phyloP scores from a whole-genome alignment of 257 asterid genomes.

The Schizonepeta tenuifolia region DNA sequence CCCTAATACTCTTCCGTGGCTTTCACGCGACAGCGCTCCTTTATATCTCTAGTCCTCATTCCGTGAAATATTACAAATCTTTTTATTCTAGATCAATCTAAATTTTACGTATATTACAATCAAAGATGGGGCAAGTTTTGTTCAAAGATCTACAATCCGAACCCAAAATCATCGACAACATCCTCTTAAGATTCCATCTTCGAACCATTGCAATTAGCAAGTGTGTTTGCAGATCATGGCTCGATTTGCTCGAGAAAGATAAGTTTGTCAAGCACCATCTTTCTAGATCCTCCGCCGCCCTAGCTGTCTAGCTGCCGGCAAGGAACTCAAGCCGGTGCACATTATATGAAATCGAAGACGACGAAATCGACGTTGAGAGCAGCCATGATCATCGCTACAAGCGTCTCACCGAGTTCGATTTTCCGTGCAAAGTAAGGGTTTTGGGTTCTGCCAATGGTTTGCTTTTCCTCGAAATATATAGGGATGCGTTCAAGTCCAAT shows the following conservation, averaged over 20 bases:
- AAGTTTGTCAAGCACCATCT: too few relatives aligned
- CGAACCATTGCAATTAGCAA: not conserved
- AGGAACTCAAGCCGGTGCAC: not conserved
- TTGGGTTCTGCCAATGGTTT: conserved; percentile 30
- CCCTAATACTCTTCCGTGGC: too few relatives aligned
- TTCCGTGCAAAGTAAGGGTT: too few relatives aligned
- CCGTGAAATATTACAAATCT: too few relatives aligned
- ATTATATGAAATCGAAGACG: not conserved
- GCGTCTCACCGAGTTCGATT: too few relatives aligned
- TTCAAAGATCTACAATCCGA: not conserved
- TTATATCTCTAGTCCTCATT: too few relatives aligned
- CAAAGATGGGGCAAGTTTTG: too few relatives aligned
- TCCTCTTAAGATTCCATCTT: not conserved
- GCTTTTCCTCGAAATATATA: conserved; percentile 18
- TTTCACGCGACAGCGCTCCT: too few relatives aligned
- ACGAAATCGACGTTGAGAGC: not conserved
- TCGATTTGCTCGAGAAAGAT: not conserved
- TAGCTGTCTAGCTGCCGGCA: not conserved
- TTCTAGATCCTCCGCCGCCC: not conserved
- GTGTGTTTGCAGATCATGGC: not conserved
- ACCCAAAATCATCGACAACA: not conserved
- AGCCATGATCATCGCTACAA: too few relatives aligned
- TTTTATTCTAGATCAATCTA: too few relatives aligned
- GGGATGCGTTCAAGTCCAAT: not conserved
- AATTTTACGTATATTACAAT: too few relatives aligned